A percentile compares a stretch with the other conserved stretches of the same genome.
These are phyloP conservation scores for Irpex lacteus DNA, from an alignment of 1,284 basidiomycete species.

Conservation along the genomic window DNA sequence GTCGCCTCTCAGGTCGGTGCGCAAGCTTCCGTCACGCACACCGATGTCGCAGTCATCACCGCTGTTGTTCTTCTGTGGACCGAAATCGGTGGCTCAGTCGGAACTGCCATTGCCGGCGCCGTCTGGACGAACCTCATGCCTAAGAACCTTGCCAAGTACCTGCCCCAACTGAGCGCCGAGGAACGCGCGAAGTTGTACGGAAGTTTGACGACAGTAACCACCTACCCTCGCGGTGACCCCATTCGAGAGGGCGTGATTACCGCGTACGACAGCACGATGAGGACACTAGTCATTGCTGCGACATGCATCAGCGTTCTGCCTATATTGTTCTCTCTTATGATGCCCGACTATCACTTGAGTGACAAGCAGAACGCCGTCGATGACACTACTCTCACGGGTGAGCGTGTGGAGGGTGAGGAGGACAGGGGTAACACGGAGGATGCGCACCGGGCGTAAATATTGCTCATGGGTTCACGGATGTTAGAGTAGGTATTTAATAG, in stretches of 20 bases:
- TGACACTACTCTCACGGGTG: conserved; percentile 21
- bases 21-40: conserved; percentile 75
- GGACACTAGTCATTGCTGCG: conserved; percentile 44
- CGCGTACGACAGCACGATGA: conserved; percentile 56
- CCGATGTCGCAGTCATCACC: conserved; percentile 79
- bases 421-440: background rate
- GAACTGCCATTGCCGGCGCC: conserved; percentile 61
- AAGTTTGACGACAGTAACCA: conserved; percentile 45
- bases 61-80: conserved; percentile 79
- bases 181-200: conserved; percentile 44
- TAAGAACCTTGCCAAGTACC: conserved; percentile 46
- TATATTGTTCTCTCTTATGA: conserved; percentile 24
- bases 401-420: conserved; percentile 3
- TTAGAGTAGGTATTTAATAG: background rate
- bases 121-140: conserved; percentile 67
- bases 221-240: conserved; percentile 47
- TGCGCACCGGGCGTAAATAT: background rate
- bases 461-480: background rate
- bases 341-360: conserved; percentile 30
- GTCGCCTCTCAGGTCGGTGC: conserved; percentile 71
- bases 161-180: conserved; percentile 41
- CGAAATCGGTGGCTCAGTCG: conserved; percentile 75
- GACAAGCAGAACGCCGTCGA: conserved; percentile 29
- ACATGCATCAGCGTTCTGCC: conserved; percentile 28
- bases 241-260: conserved; percentile 56